Conservation (phyloP, 495 filamentous ascomycete species). For the Trichoderma parareesei region DNA sequence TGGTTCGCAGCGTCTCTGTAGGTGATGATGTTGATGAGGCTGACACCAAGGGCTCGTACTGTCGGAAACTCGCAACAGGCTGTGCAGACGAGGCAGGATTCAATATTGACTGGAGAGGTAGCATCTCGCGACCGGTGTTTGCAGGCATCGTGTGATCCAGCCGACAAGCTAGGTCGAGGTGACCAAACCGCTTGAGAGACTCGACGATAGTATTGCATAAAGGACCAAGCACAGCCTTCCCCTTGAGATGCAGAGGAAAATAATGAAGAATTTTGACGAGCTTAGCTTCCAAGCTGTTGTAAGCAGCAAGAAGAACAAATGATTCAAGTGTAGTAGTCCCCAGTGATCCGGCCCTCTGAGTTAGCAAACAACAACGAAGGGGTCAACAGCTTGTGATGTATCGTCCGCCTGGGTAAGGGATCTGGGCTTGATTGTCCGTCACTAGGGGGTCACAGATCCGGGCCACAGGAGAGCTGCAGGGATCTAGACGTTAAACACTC, state of each 20-base stretch:
- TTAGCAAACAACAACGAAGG: not conserved
- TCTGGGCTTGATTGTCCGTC: not conserved
- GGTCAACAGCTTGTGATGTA: not conserved
- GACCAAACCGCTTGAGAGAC: not conserved
- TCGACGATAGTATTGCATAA: not conserved
- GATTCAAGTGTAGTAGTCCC: not conserved
- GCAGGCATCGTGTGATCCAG: not conserved
- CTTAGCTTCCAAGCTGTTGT: no score
- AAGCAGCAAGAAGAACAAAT: no score
- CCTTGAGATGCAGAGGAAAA: not conserved
- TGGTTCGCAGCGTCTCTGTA: not conserved
- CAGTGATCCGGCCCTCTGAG: not conserved
- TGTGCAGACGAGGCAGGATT: slow-evolving; percentile 46
- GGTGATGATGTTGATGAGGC: not conserved
- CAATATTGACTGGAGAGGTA: slow-evolving; percentile 51
- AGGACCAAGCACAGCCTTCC: not conserved
- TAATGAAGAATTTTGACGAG: not conserved
- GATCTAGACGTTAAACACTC: not conserved
- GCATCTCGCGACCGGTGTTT: slow-evolving; percentile 25
- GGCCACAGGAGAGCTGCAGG: not conserved
- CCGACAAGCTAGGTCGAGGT: not conserved
- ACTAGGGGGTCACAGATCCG: slow-evolving; percentile 3
- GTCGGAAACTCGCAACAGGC: slow-evolving; percentile 5
- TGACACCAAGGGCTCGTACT: not conserved
- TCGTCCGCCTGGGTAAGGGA: not conserved